Conservation (phyloP, 2,329 filamentous ascomycete species). For the Phaeosphaeriaceae sp. region DNA sequence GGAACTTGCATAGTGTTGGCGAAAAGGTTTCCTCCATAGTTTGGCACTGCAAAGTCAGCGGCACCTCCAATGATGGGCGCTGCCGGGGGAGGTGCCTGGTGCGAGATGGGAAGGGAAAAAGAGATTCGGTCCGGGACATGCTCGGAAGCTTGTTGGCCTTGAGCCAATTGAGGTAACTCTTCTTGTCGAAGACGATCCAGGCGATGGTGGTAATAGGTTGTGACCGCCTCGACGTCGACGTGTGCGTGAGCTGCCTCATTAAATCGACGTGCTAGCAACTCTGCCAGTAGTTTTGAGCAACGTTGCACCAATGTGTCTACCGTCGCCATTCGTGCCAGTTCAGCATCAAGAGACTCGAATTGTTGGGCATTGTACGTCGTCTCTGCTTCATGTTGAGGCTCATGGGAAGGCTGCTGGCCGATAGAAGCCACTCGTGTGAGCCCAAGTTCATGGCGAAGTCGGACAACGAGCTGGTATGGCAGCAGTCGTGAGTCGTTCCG, state of each 20-base stretch:
- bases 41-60: not conserved
- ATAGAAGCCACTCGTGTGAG: not conserved
- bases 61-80: not conserved
- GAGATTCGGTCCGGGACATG: not conserved
- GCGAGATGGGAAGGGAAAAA: not conserved
- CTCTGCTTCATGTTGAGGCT: not conserved
- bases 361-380: not conserved
- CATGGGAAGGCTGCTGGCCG: not conserved
- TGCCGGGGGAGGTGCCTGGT: not conserved
- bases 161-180: not conserved
- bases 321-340: not conserved
- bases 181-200: conserved; percentile 2
- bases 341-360: not conserved
- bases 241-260: not conserved
- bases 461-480: not conserved
- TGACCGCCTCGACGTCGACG: not conserved
- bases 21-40: not conserved
- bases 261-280: not conserved
- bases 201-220: conserved; percentile 1
- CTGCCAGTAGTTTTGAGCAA: not conserved
- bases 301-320: conserved; percentile 1
- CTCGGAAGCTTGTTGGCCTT: not conserved
- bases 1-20: not conserved
- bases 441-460: not conserved
- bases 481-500: conserved; percentile 1